Evolutionary conservation across 2,329 filamentous ascomycete genomes (phyloP), one percentile per base, ranked within the genome.

Genomic region (Shiraia sp.): DNA sequence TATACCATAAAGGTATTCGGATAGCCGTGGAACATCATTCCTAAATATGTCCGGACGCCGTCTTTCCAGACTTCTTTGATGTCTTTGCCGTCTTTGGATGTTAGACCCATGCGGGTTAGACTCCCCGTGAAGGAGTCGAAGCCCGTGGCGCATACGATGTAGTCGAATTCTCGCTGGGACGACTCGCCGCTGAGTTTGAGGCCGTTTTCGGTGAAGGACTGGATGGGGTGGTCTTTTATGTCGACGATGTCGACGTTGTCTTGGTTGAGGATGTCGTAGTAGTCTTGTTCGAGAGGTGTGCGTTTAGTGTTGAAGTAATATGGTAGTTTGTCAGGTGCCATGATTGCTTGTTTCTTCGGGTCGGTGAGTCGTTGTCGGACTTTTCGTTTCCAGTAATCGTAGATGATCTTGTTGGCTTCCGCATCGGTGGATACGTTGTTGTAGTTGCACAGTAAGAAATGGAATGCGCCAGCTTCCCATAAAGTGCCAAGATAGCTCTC

Each of bases 161-260:
- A 72, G 53, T 84, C 81, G 10, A 80, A 73, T 24, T 76, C 69
- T 36, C 79, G 59, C n/a, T 76, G 61, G 25, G 72, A 57, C n/a
- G 76, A 79, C 24, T 61, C 57, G 3, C 72, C 73, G 1, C 66
- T 68, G 23, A 80, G 66, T 57, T 75, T 63, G 34, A 81, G 62
- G 10, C 79, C 75, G n/a, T 72, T 69, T 9, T 72, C 61, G 2
- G 79, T 73, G 29, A 82, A 69, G 6, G 62, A 55, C 23, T 67
- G 66, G 27, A 82, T 78, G 1, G 62, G 61, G 3, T 72, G 34
- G 0, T 22, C 16, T 1, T 49, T 58, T 12, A 64, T 69, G 4
- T 73, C 74, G 15, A 78, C 67, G 1, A 81, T 61, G 26, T 76
- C 68, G 13, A 79, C 74, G 16, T 80, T 80, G 5, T 56, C 43